These are phyloP conservation scores for Alternaria sp. DNA, from an alignment of 2,329 filamentous ascomycete species.

Conservation along the genomic window DNA sequence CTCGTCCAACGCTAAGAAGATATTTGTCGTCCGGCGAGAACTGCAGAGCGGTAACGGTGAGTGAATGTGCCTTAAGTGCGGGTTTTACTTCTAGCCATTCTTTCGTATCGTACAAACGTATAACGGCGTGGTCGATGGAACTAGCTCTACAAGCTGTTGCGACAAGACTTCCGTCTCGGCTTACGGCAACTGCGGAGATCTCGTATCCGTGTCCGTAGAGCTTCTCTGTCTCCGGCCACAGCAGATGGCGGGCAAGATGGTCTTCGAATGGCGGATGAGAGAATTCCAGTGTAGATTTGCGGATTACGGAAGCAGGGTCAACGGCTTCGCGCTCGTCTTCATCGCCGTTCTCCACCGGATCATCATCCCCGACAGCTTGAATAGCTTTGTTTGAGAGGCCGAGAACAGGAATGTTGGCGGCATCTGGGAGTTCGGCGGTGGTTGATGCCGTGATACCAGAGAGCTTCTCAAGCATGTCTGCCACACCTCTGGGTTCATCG, in stretches of 20 bases:
- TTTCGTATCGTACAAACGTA: constrained; percentile 86
- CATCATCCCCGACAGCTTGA: constrained; percentile 56
- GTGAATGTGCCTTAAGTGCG: constrained; percentile 80
- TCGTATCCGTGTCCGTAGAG: constrained; percentile 98
- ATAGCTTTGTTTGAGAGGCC: constrained; percentile 96
- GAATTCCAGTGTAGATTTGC: constrained; percentile 69
- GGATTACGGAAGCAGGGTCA: constrained; percentile 64
- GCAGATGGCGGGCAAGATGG: constrained; percentile 83
- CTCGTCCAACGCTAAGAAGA: constrained; percentile 87
- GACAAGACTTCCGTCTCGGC: constrained; percentile 75
- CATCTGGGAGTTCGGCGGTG: constrained; percentile 70
- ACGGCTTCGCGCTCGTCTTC: constrained; percentile 63
- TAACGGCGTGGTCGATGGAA: constrained; percentile 91
- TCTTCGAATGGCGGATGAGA: constrained; percentile 87
- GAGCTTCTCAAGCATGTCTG: constrained; percentile 73
- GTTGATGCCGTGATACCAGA: constrained; percentile 62
- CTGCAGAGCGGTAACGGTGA: constrained; percentile 83
- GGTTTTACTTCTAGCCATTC: constrained; percentile 89
- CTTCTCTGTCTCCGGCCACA: constrained; percentile 97
- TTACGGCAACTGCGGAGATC: constrained; percentile 84
- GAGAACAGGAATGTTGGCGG: constrained; percentile 92
- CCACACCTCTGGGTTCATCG: constrained; percentile 84
- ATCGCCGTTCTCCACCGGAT: constrained; percentile 47
- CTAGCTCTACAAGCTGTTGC: constrained; percentile 94
- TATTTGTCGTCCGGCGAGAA: constrained; percentile 79